A percentile compares a stretch with the other conserved stretches of the same genome.
Conservation (phyloP, 768 basidiomycete genomes). For the Chiua virens region DNA sequence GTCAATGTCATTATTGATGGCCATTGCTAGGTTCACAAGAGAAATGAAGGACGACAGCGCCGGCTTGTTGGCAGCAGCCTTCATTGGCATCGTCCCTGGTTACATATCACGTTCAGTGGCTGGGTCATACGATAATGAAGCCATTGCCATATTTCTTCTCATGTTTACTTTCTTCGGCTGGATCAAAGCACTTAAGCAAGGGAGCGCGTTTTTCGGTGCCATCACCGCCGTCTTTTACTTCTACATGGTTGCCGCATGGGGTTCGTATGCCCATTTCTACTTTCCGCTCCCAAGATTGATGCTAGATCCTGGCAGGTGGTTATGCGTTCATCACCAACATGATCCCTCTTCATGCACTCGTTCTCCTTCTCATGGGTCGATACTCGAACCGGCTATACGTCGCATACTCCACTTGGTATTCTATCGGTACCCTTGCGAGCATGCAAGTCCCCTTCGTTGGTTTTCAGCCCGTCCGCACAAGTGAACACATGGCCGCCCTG, state of each 20-base stretch:
- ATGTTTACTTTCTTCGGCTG: constrained; percentile 99
- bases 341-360: constrained; percentile 96
- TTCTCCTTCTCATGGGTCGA: constrained; percentile 94
- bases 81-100: constrained; percentile 97
- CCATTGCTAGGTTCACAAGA: constrained; percentile 77
- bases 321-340: constrained; percentile 99
- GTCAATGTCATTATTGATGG: not conserved
- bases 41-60: constrained; percentile 96
- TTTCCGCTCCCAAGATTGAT: constrained; percentile 6
- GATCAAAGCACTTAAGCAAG: constrained; percentile 95
- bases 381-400: constrained; percentile 91
- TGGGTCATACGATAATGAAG: constrained; percentile 99
- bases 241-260: constrained; percentile 99
- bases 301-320: constrained; percentile 56
- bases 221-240: constrained; percentile 96
- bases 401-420: constrained; percentile 97
- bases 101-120: constrained; percentile 99
- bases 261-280: constrained; percentile 40
- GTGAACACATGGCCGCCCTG: constrained; percentile 98
- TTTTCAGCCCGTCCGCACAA: constrained; percentile 96
- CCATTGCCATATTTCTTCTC: constrained; percentile 98
- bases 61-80: constrained; percentile 94
- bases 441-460: constrained; percentile 99
- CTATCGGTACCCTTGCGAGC: constrained; percentile 92
- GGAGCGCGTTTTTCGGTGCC: constrained; percentile 90